A percentile compares a stretch with the other conserved stretches of the same genome.
phyloP scores from a whole-genome alignment of 768 basidiomycete genomes.

The Panus rudis region DNA sequence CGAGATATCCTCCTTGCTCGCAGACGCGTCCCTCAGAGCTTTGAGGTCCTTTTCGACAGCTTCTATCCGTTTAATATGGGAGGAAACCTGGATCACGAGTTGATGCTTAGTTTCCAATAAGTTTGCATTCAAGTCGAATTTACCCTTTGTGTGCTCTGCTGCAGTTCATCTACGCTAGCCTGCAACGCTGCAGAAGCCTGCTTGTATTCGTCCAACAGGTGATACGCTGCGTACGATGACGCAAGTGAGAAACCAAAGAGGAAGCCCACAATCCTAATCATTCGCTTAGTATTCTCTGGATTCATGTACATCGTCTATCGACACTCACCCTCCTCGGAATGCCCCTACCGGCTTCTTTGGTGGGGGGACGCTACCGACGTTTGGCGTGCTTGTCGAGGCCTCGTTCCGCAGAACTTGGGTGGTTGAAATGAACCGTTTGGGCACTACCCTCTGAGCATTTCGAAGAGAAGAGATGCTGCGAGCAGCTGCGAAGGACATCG shows the following conservation, averaged over 20 bases:
- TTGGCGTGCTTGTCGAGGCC: constrained; percentile 27
- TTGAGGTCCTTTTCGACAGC: constrained; percentile 87
- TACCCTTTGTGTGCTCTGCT: constrained; percentile 78
- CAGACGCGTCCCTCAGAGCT: constrained; percentile 54
- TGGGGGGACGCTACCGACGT: constrained; percentile 45
- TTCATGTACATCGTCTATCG: background rate
- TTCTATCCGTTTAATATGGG: constrained; percentile 78
- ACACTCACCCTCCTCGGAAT: constrained; percentile 35
- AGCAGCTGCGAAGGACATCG: constrained; percentile 33
- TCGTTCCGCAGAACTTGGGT: constrained; percentile 39
- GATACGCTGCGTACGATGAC: constrained; percentile 79
- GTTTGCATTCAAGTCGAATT: constrained; percentile 3
- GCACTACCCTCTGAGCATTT: constrained; percentile 13
- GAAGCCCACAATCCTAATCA: constrained; percentile 68
- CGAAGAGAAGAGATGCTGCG: constrained; percentile 17
- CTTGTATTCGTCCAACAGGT: constrained; percentile 87
- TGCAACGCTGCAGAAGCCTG: constrained; percentile 81
- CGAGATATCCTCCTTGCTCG: constrained; percentile 76
- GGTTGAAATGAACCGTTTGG: constrained; percentile 36
- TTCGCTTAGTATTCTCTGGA: background rate
- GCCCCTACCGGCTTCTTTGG: constrained; percentile 72
- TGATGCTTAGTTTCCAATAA: background rate
- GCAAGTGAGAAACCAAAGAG: constrained; percentile 88
- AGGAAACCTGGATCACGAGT: constrained; percentile 50
- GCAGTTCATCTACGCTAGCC: constrained; percentile 81